Percentiles rank a stretch among this genome's conserved stretches.
Conservation (phyloP, 2,329 filamentous ascomycete species). For the Neoarthrinium moseri region DNA sequence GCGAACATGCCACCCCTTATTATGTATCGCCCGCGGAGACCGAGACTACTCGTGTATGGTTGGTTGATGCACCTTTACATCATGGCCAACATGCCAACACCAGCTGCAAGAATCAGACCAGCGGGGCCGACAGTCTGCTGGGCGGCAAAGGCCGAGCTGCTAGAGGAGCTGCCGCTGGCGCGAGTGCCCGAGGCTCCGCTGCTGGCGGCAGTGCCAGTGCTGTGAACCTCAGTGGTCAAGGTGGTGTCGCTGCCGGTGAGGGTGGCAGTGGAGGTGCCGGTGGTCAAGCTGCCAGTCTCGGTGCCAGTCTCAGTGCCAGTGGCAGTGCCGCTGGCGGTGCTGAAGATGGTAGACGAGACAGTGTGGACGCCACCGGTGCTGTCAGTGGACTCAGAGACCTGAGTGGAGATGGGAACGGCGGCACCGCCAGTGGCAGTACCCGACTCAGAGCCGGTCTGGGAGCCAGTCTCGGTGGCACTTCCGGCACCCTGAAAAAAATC, state of each 20-base stretch:
- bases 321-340: conserved; percentile 1
- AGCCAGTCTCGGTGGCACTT: background rate
- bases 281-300: conserved; percentile 6
- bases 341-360: background rate
- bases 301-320: conserved; percentile 3
- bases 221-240: background rate
- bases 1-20: background rate
- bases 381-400: conserved; percentile 12
- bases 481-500: background rate
- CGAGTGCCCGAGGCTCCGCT: no score
- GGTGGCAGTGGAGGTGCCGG: conserved; percentile 11
- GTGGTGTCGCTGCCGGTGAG: conserved; percentile 11
- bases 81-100: conserved; percentile 24
- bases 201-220: conserved; percentile 14
- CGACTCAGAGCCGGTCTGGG: conserved; percentile 6
- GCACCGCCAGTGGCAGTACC: background rate
- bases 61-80: conserved; percentile 20
- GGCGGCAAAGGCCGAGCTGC: conserved; percentile 10
- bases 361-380: conserved; percentile 15
- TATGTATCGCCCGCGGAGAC: background rate
- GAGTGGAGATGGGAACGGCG: conserved; percentile 11
- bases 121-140: conserved; percentile 26
- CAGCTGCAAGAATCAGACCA: conserved; percentile 26
- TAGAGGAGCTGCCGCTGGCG: conserved; percentile 10
- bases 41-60: background rate